These are phyloP conservation scores for Malus sieversii DNA, from an alignment of 306 rosid genomes.

Conservation along the genomic window DNA sequence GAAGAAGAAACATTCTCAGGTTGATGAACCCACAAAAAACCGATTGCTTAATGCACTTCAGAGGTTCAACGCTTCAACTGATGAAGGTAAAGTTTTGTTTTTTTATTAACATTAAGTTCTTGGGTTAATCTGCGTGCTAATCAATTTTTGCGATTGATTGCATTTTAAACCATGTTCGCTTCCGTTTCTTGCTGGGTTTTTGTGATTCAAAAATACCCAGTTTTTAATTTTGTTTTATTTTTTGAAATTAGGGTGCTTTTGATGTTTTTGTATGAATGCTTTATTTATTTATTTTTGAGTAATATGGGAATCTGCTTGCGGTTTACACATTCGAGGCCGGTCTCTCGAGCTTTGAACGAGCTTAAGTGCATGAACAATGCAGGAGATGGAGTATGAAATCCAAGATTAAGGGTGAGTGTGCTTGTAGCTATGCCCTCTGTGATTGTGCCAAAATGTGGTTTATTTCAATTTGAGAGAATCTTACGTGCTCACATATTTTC, in stretches of 20 bases:
- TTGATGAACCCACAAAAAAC: constrained; percentile 24
- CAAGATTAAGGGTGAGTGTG: constrained; percentile 91
- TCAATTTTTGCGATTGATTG: background rate
- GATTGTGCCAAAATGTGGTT: background rate
- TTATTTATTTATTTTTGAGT: background rate
- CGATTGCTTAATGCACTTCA: constrained; percentile 22
- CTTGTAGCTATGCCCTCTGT: background rate
- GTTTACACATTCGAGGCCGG: constrained; percentile 48
- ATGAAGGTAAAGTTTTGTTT: constrained; percentile 33
- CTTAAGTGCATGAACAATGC: constrained; percentile 49
- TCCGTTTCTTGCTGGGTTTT: background rate
- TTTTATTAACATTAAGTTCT: background rate
- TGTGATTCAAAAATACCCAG: background rate
- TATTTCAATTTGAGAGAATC: background rate
- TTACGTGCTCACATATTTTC: constrained; percentile 1
- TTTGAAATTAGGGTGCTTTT: background rate
- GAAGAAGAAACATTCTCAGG: constrained; percentile 19
- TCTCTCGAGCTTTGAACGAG: constrained; percentile 49
- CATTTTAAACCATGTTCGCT: background rate
- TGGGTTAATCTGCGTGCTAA: background rate
- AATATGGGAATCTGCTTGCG: constrained; percentile 27
- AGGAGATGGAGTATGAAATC: constrained; percentile 53
- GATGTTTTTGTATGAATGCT: background rate
- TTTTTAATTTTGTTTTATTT: background rate
- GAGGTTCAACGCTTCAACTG: constrained; percentile 33